phyloP scores from a whole-genome alignment of 768 basidiomycete genomes.

The Pisolithus tinctorius region DNA sequence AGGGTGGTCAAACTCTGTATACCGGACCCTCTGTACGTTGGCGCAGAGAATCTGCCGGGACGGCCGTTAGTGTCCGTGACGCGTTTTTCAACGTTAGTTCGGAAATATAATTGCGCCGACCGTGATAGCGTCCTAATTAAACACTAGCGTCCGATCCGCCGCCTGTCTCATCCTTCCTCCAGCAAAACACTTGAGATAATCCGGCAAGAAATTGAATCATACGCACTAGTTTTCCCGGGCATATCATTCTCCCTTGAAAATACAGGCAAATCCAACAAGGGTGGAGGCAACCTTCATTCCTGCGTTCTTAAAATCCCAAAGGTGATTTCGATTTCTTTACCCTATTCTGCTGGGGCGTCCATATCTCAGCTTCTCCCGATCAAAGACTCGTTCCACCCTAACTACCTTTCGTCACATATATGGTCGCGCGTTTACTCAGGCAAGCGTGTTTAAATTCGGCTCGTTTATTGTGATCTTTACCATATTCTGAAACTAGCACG shows the following conservation, averaged over 20 bases:
- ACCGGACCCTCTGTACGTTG: slow-evolving; percentile 69
- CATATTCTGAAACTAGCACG: slow-evolving; percentile 40
- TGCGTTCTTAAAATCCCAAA: slow-evolving; percentile 57
- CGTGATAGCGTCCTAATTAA: slow-evolving; percentile 2
- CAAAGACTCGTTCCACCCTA: slow-evolving; percentile 58
- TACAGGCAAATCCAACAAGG: slow-evolving; percentile 32
- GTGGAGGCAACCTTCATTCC: slow-evolving; percentile 22
- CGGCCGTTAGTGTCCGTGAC: slow-evolving; percentile 78
- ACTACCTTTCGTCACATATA: slow-evolving; percentile 67
- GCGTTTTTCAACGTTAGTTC: slow-evolving; percentile 78
- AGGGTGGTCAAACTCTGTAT: slow-evolving; percentile 67
- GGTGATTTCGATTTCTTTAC: slow-evolving; percentile 35
- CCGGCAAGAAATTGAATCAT: slow-evolving; percentile 63
- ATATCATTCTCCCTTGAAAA: slow-evolving; percentile 68
- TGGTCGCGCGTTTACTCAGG: slow-evolving; percentile 68
- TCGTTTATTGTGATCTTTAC: slow-evolving; percentile 7
- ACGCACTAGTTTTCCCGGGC: slow-evolving; percentile 65
- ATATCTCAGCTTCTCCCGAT: slow-evolving; percentile 16
- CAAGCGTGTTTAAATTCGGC: slow-evolving; percentile 25
- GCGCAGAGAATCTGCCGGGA: slow-evolving; percentile 68
- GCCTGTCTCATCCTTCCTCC: slow-evolving; percentile 59
- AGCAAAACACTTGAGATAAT: slow-evolving; percentile 58
- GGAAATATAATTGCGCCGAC: background rate
- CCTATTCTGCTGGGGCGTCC: slow-evolving; percentile 9
- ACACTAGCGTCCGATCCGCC: slow-evolving; percentile 70